Evolutionary conservation across 2,329 filamentous ascomycete species (phyloP).

Genomic region (Monosporascus sp.): DNA sequence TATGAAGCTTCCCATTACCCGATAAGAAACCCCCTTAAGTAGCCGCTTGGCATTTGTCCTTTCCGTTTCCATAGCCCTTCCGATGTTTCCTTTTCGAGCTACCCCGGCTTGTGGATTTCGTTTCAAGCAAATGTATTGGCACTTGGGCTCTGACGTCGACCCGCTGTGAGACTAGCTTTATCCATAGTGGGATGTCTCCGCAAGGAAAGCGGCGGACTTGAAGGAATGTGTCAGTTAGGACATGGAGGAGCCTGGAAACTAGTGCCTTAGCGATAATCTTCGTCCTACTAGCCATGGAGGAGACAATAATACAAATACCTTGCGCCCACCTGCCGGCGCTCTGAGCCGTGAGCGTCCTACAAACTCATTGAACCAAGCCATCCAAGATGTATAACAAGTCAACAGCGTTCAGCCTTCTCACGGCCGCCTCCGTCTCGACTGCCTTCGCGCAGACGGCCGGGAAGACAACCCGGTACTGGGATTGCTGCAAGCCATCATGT

Average conservation of each 20-base stretch:
- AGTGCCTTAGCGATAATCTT: neutral
- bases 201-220: neutral
- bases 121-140: neutral
- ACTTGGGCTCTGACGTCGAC: neutral
- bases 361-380: neutral
- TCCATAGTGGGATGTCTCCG: neutral
- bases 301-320: neutral
- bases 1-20: neutral
- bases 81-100: neutral
- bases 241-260: neutral
- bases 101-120: neutral
- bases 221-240: neutral
- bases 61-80: neutral
- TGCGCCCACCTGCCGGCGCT: neutral
- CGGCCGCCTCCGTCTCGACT: slow-evolving; percentile 6
- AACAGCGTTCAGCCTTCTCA: slow-evolving; percentile 7
- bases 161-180: neutral
- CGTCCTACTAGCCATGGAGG: neutral
- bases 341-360: neutral
- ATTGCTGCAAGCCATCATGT: slow-evolving; percentile 55
- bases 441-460: slow-evolving; percentile 12
- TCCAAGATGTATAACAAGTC: slow-evolving; percentile 6
- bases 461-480: slow-evolving; percentile 33
- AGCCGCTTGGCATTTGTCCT: neutral
- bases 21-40: neutral